Percentiles rank a stretch among this genome's conserved stretches.
Conservation (phyloP, 2,329 filamentous ascomycete genomes). For the Ophiostoma pallidulum region DNA sequence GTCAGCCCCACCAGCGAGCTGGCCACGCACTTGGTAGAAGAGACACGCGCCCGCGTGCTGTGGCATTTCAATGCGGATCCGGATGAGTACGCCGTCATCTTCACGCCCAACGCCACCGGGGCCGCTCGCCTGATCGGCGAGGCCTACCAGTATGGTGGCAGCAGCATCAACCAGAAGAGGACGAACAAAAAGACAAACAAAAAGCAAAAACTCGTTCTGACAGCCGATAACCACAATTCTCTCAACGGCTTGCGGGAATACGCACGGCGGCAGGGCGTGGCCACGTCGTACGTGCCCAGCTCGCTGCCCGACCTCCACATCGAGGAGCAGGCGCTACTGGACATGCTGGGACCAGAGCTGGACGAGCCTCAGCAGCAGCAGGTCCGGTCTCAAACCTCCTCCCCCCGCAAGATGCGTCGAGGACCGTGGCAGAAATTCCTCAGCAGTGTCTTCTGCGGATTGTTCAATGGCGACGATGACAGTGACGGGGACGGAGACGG, state of each 20-base stretch:
- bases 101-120: conserved; percentile 31
- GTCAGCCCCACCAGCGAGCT: conserved; percentile 28
- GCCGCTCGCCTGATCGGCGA: conserved; percentile 32
- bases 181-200: not conserved
- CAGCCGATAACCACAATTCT: conserved; percentile 34
- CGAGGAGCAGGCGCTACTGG: conserved; percentile 19
- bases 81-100: conserved; percentile 31
- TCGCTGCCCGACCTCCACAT: conserved; percentile 23
- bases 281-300: conserved; percentile 25
- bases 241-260: conserved; percentile 31
- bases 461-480: not conserved
- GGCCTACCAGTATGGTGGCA: conserved; percentile 26
- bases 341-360: conserved; percentile 17
- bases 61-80: conserved; percentile 26
- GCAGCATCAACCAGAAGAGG: not conserved
- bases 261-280: conserved; percentile 21
- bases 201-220: conserved; percentile 24
- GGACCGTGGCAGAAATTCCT: not conserved
- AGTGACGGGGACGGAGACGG: not conserved
- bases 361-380: not conserved
- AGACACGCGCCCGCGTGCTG: conserved; percentile 25
- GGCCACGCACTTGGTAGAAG: conserved; percentile 26
- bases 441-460: conserved; percentile 1
- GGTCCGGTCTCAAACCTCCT: no score
- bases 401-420: not conserved